These are phyloP conservation scores for Apiospora kogelbergensis DNA, from an alignment of 2,329 filamentous ascomycete genomes.

Conservation along the genomic window DNA sequence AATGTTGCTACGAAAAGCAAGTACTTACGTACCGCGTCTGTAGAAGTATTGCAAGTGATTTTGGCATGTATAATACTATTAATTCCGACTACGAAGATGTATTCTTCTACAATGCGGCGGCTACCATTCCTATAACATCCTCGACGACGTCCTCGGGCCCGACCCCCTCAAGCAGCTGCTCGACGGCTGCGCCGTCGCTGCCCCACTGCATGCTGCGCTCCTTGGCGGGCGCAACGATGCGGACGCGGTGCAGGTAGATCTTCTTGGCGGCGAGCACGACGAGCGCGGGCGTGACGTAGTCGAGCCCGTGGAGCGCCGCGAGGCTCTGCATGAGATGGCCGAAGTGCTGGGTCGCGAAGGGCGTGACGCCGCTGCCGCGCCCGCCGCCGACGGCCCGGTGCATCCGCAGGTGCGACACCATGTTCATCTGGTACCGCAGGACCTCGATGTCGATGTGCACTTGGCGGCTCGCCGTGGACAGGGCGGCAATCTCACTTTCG, in stretches of 20 bases:
- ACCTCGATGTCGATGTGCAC: constrained; percentile 75
- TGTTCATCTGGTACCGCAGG: constrained; percentile 80
- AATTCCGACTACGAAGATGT: neutral
- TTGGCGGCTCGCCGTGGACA: constrained; percentile 57
- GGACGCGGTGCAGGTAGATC: constrained; percentile 82
- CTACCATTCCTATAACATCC: constrained; percentile 59
- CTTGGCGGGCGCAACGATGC: constrained; percentile 64
- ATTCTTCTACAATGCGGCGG: constrained; percentile 51
- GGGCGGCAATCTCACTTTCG: constrained; percentile 53
- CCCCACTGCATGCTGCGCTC: constrained; percentile 95
- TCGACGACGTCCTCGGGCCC: constrained; percentile 64
- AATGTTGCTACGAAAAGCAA: too few relatives aligned
- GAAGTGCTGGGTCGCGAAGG: constrained; percentile 77
- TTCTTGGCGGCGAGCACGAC: constrained; percentile 81
- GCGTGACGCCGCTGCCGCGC: constrained; percentile 62
- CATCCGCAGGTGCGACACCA: constrained; percentile 82
- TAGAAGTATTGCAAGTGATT: constrained; percentile 3
- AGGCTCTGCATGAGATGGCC: constrained; percentile 68
- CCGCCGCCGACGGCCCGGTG: constrained; percentile 74
- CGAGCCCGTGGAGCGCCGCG: constrained; percentile 76
- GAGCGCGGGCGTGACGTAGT: constrained; percentile 81
- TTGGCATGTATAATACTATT: neutral
- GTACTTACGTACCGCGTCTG: neutral
- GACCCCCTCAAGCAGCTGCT: constrained; percentile 61
- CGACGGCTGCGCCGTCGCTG: constrained; percentile 71